Percentiles rank a stretch among this genome's conserved stretches.
phyloP scores from a whole-genome alignment of 2,329 filamentous ascomycete genomes.

The Colletotrichum paranaense region DNA sequence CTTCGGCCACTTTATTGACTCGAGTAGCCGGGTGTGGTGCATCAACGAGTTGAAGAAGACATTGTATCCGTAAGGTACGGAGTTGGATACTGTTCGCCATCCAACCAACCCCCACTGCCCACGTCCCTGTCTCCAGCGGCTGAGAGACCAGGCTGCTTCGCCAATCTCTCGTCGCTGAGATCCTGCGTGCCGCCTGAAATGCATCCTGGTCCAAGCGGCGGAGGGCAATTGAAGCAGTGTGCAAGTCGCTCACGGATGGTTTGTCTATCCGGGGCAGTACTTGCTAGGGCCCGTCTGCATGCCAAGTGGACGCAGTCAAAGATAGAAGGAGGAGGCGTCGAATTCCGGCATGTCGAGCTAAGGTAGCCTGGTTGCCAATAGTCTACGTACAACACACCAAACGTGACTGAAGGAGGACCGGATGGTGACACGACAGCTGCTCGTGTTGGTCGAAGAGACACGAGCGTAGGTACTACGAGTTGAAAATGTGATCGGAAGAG shows the following conservation, averaged over 20 bases:
- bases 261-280: constrained; percentile 28
- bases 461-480: not conserved
- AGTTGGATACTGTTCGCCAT: not conserved
- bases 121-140: not conserved
- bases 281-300: constrained; percentile 23
- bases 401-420: constrained; percentile 6
- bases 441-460: not conserved
- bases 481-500: not conserved
- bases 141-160: constrained; percentile 21
- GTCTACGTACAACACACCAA: not conserved
- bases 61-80: not conserved
- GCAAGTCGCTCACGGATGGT: constrained; percentile 14
- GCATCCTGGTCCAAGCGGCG: not conserved
- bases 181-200: constrained; percentile 2
- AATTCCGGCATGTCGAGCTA: constrained; percentile 5
- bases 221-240: constrained; percentile 16
- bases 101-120: not conserved
- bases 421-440: constrained; percentile 1
- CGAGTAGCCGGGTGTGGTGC: not conserved
- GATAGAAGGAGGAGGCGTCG: not conserved
- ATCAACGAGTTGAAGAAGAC: not conserved
- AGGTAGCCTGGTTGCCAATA: not conserved
- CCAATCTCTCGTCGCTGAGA: constrained; percentile 33
- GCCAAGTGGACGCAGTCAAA: constrained; percentile 28
- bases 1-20: constrained; percentile 19